A percentile compares a stretch with the other conserved stretches of the same genome.
Evolutionary conservation across 441 rosid species (phyloP).

Genomic region (Mallotus repandus): DNA sequence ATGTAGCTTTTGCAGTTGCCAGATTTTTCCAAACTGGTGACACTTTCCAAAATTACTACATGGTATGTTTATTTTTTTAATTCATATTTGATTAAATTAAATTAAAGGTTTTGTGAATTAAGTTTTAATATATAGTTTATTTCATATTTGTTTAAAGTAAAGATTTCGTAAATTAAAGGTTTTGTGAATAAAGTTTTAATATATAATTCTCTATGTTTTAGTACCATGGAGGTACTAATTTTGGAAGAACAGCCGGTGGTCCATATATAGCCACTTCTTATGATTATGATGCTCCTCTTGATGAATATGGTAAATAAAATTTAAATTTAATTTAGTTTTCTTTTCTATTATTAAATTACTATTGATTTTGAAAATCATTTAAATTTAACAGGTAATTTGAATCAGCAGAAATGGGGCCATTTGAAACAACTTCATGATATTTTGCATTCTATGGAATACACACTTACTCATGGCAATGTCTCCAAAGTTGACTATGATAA

Average conservation of each 20-base stretch:
- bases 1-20: constrained; percentile 62
- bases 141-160: not conserved
- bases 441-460: constrained; percentile 11
- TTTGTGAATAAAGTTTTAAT: too few relatives aligned
- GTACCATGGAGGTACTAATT: constrained; percentile 93
- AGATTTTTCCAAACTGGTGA: constrained; percentile 63
- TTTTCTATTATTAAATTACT: not conserved
- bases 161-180: too few relatives aligned
- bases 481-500: not conserved
- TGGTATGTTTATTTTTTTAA: constrained; percentile 33
- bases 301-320: constrained; percentile 41
- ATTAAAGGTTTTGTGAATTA: too few relatives aligned
- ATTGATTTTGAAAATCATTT: not conserved
- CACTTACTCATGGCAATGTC: constrained; percentile 16
- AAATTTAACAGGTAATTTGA: not conserved
- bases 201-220: constrained; percentile 2
- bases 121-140: not conserved
- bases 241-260: constrained; percentile 69
- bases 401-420: constrained; percentile 8
- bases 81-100: not conserved
- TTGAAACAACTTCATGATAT: constrained; percentile 16
- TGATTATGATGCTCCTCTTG: constrained; percentile 71
- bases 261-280: constrained; percentile 66
- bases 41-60: constrained; percentile 66
- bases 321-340: too few relatives aligned